These are phyloP conservation scores for Medicago ruthenica DNA, from an alignment of 306 rosid genomes.

Conservation along the genomic window DNA sequence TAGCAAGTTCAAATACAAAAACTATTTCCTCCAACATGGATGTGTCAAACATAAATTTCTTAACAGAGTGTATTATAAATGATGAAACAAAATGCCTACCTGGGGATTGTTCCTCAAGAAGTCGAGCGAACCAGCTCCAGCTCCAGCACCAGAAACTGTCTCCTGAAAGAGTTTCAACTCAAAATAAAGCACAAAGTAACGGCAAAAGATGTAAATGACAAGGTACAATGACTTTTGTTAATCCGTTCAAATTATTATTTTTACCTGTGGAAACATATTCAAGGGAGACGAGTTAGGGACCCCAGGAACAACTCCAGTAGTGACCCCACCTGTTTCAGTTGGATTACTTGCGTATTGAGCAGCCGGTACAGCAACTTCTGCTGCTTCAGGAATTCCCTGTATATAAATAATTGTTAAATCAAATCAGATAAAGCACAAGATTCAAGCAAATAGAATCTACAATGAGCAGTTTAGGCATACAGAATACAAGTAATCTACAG, in stretches of 20 bases:
- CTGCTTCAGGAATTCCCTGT: conserved; percentile 94
- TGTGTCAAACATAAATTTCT: conserved; percentile 27
- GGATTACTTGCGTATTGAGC: conserved; percentile 65
- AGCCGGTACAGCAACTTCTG: conserved; percentile 87
- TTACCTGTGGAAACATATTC: conserved; percentile 94
- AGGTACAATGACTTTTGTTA: conserved; percentile 4
- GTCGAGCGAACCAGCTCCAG: conserved; percentile 83
- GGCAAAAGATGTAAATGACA: conserved; percentile 36
- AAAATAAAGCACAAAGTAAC: conserved; percentile 32
- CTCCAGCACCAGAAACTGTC: conserved; percentile 72
- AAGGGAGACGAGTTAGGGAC: conserved; percentile 92
- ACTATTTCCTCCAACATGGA: conserved; percentile 10
- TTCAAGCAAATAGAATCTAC: conserved; percentile 29
- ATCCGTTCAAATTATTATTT: conserved; percentile 33
- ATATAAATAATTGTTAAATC: conserved; percentile 38
- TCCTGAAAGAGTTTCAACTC: conserved; percentile 59
- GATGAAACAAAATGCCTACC: conserved; percentile 51
- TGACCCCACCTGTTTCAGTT: conserved; percentile 62
- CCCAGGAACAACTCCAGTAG: conserved; percentile 65
- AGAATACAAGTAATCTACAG: conserved; percentile 96
- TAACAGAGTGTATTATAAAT: neutral
- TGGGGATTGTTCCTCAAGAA: conserved; percentile 90
- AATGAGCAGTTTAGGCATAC: conserved; percentile 56
- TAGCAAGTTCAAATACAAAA: conserved; percentile 9
- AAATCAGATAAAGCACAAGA: conserved; percentile 25